Conservation (phyloP, 306 rosid genomes). For the Prinsepia uniflora region DNA sequence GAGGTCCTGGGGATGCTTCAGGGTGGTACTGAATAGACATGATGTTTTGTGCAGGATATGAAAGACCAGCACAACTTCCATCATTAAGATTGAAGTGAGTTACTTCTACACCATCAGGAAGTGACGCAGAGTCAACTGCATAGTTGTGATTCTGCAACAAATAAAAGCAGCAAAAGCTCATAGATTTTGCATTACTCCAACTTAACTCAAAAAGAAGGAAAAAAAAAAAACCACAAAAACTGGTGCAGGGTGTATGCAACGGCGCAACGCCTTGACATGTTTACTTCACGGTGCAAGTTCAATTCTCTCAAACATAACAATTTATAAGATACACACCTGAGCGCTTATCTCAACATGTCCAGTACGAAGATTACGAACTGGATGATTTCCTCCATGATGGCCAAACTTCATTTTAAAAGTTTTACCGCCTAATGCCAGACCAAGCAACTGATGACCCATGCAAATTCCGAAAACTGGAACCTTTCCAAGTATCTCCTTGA, state of each 20-base stretch:
- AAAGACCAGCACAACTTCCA: constrained; percentile 88
- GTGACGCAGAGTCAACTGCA: constrained; percentile 75
- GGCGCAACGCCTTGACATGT: not conserved
- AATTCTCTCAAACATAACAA: not conserved
- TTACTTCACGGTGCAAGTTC: not conserved
- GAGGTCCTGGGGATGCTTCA: constrained; percentile 99
- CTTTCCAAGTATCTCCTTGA: constrained; percentile 76
- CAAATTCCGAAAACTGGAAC: constrained; percentile 95
- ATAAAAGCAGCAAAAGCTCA: constrained; percentile 2
- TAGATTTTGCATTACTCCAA: not conserved
- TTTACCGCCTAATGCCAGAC: constrained; percentile 92
- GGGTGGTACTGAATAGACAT: constrained; percentile 99
- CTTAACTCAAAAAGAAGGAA: not conserved
- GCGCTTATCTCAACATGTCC: constrained; percentile 88
- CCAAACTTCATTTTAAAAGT: constrained; percentile 97
- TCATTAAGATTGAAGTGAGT: constrained; percentile 89
- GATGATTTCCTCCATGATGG: constrained; percentile 99
- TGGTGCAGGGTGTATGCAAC: no score
- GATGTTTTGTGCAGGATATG: constrained; percentile 64
- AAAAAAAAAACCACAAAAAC: not conserved
- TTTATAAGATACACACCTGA: constrained; percentile 50
- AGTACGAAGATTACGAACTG: constrained; percentile 67
- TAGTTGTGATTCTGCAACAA: constrained; percentile 84
- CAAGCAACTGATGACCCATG: constrained; percentile 97
- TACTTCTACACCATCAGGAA: constrained; percentile 82